Percentiles rank a stretch among this genome's conserved stretches.
Evolutionary conservation across 163 green algal species (phyloP).

Genomic region (Chlamydomonas reinhardtii): DNA sequence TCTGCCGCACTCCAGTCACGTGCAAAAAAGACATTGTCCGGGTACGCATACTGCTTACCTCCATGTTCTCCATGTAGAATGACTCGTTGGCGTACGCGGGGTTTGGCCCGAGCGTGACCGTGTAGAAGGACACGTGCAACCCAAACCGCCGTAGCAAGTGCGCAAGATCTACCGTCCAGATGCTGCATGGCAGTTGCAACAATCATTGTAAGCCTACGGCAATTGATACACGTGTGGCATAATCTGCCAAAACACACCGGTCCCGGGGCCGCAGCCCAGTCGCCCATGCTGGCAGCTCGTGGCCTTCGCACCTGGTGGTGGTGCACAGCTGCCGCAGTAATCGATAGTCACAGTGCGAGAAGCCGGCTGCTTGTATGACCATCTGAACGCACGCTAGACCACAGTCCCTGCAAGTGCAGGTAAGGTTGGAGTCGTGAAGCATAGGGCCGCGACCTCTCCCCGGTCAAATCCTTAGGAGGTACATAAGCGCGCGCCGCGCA

Average conservation of each 20-base stretch:
- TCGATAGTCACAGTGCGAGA: conserved; percentile 62
- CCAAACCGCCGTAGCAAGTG: conserved; percentile 84
- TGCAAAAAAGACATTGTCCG: too few species aligned
- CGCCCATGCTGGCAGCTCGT: too few species aligned
- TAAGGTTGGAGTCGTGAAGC: too few species aligned
- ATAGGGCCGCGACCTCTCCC: too few species aligned
- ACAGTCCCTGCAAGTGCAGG: conserved; percentile 88
- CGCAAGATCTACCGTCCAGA: conserved; percentile 96
- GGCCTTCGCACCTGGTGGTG: conserved; percentile 69
- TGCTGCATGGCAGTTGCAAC: conserved; percentile 59
- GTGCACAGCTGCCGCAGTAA: conserved; percentile 70
- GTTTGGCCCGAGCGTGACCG: conserved; percentile 88
- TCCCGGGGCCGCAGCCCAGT: too few species aligned
- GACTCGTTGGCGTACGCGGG: conserved; percentile 77
- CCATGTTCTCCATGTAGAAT: conserved; percentile 90
- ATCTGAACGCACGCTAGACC: conserved; percentile 93
- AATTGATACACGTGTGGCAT: too few species aligned
- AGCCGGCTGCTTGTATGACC: conserved; percentile 75
- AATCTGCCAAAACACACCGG: too few species aligned
- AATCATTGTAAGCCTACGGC: not conserved
- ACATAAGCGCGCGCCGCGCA: too few species aligned
- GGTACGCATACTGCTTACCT: too few species aligned
- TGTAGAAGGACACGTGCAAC: conserved; percentile 78
- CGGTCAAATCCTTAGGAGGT: too few species aligned
- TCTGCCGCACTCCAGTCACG: too few species aligned